phyloP scores from a whole-genome alignment of 2,329 filamentous ascomycete species.

The Scytalidium sp. region DNA sequence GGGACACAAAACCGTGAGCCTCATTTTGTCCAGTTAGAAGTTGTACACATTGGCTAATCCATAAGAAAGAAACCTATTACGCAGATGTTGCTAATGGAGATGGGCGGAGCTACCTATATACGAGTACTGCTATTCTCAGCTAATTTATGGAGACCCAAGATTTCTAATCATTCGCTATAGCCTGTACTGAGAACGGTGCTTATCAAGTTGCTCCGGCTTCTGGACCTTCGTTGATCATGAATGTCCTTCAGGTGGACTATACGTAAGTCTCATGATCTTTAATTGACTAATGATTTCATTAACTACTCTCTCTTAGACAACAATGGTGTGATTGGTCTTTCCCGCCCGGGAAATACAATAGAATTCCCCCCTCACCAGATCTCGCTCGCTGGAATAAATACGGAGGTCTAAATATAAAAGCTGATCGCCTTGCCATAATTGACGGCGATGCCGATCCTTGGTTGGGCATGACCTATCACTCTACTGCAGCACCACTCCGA shows the following conservation, averaged over 20 bases:
- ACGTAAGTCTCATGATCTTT: slow-evolving; percentile 34
- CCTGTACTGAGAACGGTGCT: slow-evolving; percentile 44
- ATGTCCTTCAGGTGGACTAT: slow-evolving; percentile 44
- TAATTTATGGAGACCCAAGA: neutral
- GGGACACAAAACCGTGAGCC: slow-evolving; percentile 25
- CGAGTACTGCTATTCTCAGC: slow-evolving; percentile 19
- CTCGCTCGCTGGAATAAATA: slow-evolving; percentile 40
- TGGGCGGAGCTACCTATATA: slow-evolving; percentile 46
- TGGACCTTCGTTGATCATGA: slow-evolving; percentile 43
- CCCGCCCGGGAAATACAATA: slow-evolving; percentile 40
- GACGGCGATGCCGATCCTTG: slow-evolving; percentile 50
- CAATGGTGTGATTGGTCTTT: slow-evolving; percentile 55
- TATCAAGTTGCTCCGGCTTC: slow-evolving; percentile 44
- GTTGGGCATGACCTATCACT: slow-evolving; percentile 49
- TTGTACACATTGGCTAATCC: slow-evolving; percentile 17
- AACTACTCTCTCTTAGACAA: slow-evolving; percentile 9
- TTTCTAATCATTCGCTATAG: slow-evolving; percentile 6
- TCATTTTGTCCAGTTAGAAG: neutral
- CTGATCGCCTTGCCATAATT: slow-evolving; percentile 46
- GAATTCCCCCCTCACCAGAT: slow-evolving; percentile 40
- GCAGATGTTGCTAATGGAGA: slow-evolving; percentile 38
- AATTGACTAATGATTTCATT: neutral
- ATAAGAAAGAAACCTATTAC: slow-evolving; percentile 40
- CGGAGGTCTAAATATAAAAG: slow-evolving; percentile 43
- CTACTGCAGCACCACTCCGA: slow-evolving; percentile 34